phyloP scores from a whole-genome alignment of 1,284 basidiomycete genomes.

The Albatrellus sp. region DNA sequence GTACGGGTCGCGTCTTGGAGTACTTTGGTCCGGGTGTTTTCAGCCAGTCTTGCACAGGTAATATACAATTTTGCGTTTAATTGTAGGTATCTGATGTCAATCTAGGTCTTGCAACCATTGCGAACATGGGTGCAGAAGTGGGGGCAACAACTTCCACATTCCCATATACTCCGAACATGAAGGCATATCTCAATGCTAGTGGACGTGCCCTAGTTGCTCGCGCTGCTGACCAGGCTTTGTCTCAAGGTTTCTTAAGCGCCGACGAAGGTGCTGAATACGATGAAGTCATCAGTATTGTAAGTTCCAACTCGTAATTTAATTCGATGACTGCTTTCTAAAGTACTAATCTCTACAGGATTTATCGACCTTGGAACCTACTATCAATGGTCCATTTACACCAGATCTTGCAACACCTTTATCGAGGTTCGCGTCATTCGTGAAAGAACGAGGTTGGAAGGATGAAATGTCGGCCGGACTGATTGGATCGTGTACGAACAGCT shows the following conservation, averaged over 20 bases:
- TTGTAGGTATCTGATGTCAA: background rate
- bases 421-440: constrained; percentile 73
- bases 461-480: constrained; percentile 87
- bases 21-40: constrained; percentile 95
- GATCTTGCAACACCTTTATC: constrained; percentile 95
- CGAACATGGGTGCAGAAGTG: constrained; percentile 99
- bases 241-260: constrained; percentile 66
- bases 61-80: constrained; percentile 7
- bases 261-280: constrained; percentile 94
- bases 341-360: constrained; percentile 49
- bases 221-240: constrained; percentile 80
- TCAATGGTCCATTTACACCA: constrained; percentile 98
- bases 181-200: constrained; percentile 82
- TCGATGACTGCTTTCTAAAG: background rate
- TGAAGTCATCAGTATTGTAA: constrained; percentile 85
- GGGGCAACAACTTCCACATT: constrained; percentile 98
- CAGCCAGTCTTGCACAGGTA: constrained; percentile 87
- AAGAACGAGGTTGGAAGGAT: constrained; percentile 85
- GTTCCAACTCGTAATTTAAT: constrained; percentile 17
- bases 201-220: constrained; percentile 79
- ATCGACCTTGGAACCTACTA: constrained; percentile 84
- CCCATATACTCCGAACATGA: constrained; percentile 89
- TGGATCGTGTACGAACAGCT: constrained; percentile 97
- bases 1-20: constrained; percentile 93
- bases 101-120: constrained; percentile 80